Conservation (phyloP, 176 grass and related monocot species). For the bread wheat (Triticum aestivum) region IWGSC_CS_RefSeq_v2.1 NC_057803.1:732767082-732767581, state of each 20-base stretch:
- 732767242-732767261: not conserved
- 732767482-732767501: not conserved
- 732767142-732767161: too few relatives aligned
- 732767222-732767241: slow-evolving; percentile 1
- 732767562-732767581: slow-evolving; percentile 88
- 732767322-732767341: not conserved
- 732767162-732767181: not conserved
- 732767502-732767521: slow-evolving; percentile 19
- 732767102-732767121: not conserved
- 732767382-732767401: not conserved
- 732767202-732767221: slow-evolving; percentile 18
- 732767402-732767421: not conserved
- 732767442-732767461: too few relatives aligned
- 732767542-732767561: slow-evolving; percentile 63
- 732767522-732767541: slow-evolving; percentile 45
- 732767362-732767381: not conserved
- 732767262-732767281: not conserved
- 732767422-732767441: not conserved
- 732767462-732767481: not conserved
- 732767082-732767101: not conserved
- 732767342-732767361: not conserved
- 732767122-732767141: not conserved
- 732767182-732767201: not conserved
- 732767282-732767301: not conserved
- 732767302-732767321: not conserved